Conservation (phyloP, 108 stramenopile species). For the Skeletonema tropicum region DNA sequence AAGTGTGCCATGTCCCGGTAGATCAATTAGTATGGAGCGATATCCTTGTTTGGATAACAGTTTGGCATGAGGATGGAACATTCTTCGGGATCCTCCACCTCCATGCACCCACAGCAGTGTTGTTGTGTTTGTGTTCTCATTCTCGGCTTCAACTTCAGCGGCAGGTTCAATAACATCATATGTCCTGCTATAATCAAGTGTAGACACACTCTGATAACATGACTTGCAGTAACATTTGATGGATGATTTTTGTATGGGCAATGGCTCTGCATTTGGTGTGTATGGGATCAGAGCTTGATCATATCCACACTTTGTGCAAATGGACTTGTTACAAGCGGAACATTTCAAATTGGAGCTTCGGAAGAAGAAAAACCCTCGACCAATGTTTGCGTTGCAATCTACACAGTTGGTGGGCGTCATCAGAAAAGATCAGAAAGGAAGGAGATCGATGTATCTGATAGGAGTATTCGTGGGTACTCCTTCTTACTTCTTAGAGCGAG, state of each 20-base stretch:
- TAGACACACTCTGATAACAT: constrained; percentile 50
- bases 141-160: not conserved
- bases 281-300: constrained; percentile 34
- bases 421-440: no score
- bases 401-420: constrained; percentile 10
- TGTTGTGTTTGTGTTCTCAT: constrained; percentile 12
- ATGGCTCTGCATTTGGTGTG: constrained; percentile 7
- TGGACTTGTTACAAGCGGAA: constrained; percentile 1
- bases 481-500: no score
- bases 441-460: no score
- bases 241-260: constrained; percentile 21
- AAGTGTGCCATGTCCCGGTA: constrained; percentile 60
- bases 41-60: constrained; percentile 14
- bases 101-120: constrained; percentile 53
- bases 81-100: constrained; percentile 40
- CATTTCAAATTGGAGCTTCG: not conserved
- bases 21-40: constrained; percentile 37
- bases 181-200: constrained; percentile 31
- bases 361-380: constrained; percentile 9
- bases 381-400: constrained; percentile 26
- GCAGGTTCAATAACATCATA: constrained; percentile 46
- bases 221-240: constrained; percentile 45
- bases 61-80: constrained; percentile 48
- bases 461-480: no score
- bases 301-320: constrained; percentile 19